A percentile compares a stretch with the other conserved stretches of the same genome.
phyloP scores from a whole-genome alignment of 176 grass and related monocot genomes.

The Oryza coarctata region DNA sequence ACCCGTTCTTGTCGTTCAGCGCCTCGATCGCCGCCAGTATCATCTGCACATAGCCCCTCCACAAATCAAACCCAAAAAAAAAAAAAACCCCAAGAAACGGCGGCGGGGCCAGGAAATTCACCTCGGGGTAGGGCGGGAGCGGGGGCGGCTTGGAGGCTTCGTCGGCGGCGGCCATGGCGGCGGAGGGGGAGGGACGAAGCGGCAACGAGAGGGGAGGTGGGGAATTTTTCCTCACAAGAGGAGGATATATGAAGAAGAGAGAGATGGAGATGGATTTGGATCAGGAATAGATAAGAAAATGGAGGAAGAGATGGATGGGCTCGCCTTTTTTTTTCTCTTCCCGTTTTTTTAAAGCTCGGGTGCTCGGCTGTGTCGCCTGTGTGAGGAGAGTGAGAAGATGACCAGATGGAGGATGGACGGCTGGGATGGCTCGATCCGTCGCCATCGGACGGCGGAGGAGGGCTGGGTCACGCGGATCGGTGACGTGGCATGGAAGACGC shows the following conservation, averaged over 20 bases:
- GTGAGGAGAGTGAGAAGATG: neutral
- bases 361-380: neutral
- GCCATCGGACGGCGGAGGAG: constrained; percentile 17
- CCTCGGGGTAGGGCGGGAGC: constrained; percentile 83
- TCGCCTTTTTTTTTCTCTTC: constrained; percentile 29
- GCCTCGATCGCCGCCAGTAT: constrained; percentile 66
- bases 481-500: constrained; percentile 53
- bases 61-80: neutral
- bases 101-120: neutral
- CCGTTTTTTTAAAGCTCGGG: neutral
- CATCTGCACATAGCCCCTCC: constrained; percentile 39
- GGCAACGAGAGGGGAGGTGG: neutral
- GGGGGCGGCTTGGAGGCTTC: constrained; percentile 46
- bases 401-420: constrained; percentile 26
- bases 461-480: constrained; percentile 55
- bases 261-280: constrained; percentile 37
- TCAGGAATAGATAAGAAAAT: constrained; percentile 54
- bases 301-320: neutral
- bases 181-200: neutral
- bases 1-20: constrained; percentile 61
- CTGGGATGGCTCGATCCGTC: neutral
- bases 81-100: neutral
- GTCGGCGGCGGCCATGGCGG: constrained; percentile 62
- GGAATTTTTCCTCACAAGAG: constrained; percentile 3
- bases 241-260: constrained; percentile 19